These are phyloP conservation scores for Tausonia pullulans DNA, from an alignment of 1,284 basidiomycete genomes.

Conservation along the genomic window DNA sequence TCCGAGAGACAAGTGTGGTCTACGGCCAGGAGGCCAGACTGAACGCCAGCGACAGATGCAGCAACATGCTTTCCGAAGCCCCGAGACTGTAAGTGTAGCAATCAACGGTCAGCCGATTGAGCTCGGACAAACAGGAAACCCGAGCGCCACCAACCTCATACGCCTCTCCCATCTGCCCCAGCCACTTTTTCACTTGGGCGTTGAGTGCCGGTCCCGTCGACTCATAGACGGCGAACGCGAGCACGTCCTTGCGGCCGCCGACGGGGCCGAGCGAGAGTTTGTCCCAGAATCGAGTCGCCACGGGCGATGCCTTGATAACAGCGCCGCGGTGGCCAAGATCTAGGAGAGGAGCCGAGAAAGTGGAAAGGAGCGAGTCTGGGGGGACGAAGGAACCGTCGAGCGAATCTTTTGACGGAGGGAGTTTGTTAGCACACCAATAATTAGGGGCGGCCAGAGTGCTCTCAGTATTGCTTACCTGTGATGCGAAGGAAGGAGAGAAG, in stretches of 20 bases:
- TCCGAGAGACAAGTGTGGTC: conserved; percentile 56
- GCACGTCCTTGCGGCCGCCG: conserved; percentile 55
- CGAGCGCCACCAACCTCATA: conserved; percentile 45
- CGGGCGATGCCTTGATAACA: conserved; percentile 52
- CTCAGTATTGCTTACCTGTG: too few species aligned
- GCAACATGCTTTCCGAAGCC: conserved; percentile 47
- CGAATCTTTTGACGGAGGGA: too few species aligned
- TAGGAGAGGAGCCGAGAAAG: neutral
- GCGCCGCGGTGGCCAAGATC: conserved; percentile 14
- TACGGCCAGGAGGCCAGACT: conserved; percentile 49
- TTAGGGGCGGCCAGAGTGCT: too few species aligned
- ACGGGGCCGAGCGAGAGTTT: conserved; percentile 62
- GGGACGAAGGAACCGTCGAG: neutral
- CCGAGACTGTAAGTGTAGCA: conserved; percentile 39
- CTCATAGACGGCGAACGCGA: conserved; percentile 56
- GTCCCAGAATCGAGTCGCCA: conserved; percentile 66
- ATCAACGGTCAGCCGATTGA: neutral
- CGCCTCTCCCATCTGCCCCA: conserved; percentile 41
- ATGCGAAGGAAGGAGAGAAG: too few species aligned
- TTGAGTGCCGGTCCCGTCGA: conserved; percentile 39
- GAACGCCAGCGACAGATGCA: conserved; percentile 42
- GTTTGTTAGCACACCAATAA: too few species aligned
- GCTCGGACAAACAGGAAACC: neutral
- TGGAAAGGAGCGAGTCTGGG: neutral
- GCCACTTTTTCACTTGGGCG: conserved; percentile 46